Base-by-base conservation (phyloP, 768 basidiomycete species). In the Tylopilus balloui region DNA sequence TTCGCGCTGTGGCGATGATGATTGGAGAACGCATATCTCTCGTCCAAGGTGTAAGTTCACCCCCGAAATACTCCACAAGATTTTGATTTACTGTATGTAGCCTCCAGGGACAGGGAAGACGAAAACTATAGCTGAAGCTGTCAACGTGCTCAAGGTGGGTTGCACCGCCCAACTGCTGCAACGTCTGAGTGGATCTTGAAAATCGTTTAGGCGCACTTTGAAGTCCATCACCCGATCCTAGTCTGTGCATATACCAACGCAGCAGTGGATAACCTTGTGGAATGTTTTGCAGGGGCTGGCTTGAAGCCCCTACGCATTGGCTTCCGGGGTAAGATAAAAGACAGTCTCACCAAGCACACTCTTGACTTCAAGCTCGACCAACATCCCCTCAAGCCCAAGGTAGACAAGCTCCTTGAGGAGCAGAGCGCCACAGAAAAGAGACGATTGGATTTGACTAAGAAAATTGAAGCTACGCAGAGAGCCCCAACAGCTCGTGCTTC, bases 231-330 rank as follows among this genome's bases (percentile, higher is more conserved):
- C 29, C 92, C 92, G 1, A 73, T 95, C 34, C 78, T 97, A 13
- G 86, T 95, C n/a, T 90, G 89, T 65, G 93, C 93, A 0, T 95
- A 89, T 62, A 96, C 94, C 34, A 94, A 96, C 57, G 88, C 83
- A 17, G 92, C 94, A 0, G 91, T 94, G 17, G 92, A 96, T 63
- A 90, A 94, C 56, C 80, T 96, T 9, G 81, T 93, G 31, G 83
- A 86, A 60, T 88, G 88, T 0, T 73, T 93, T 21, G 74, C 73
- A 9, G 66, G 69, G 7, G 72, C 76, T 1, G 79, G 81, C 4
- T 65, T 94, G 39, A 82, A 81, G 53, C 84, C 92, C 2, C 69
- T 95, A 1, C 86, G 94, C 3, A 75, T 92, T 19, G 91, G 89
- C 3, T 79, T 75, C 37, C 74, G 72, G 11, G 80, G 79, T 20